phyloP scores from a whole-genome alignment of 2,329 filamentous ascomycete species.

The Setomelanomma holmii region DNA sequence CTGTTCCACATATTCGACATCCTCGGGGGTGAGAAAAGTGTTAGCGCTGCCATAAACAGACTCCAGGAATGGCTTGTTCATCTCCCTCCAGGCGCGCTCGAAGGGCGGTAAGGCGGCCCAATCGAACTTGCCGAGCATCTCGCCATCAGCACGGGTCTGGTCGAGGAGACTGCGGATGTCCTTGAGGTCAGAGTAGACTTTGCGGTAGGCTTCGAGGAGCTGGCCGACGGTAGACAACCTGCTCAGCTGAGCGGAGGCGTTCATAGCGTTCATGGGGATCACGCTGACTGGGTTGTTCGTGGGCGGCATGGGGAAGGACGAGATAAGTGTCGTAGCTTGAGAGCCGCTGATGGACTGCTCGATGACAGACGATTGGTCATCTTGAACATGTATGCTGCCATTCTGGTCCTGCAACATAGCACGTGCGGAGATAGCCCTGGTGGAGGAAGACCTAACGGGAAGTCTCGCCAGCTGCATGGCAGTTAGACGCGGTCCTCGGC shows the following conservation, averaged over 20 bases:
- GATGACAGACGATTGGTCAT: too few species aligned
- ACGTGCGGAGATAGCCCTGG: too few species aligned
- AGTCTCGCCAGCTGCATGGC: not conserved
- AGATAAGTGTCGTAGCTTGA: too few species aligned
- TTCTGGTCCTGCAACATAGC: too few species aligned
- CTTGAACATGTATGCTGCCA: not conserved
- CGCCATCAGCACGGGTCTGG: constrained; percentile 8
- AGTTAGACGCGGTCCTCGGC: not conserved
- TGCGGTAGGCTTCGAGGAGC: not conserved
- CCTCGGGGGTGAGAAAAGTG: constrained; percentile 9
- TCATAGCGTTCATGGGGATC: constrained; percentile 3
- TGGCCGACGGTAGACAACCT: not conserved
- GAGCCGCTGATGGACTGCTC: too few species aligned
- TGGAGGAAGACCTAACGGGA: too few species aligned
- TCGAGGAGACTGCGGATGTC: not conserved
- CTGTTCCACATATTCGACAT: constrained; percentile 21
- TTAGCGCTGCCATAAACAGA: constrained; percentile 25
- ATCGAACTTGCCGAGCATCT: constrained; percentile 9
- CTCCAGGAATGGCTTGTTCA: constrained; percentile 18
- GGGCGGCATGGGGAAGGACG: constrained; percentile 14
- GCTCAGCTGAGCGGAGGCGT: not conserved
- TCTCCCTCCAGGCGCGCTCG: constrained; percentile 26
- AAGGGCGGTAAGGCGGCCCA: constrained; percentile 9
- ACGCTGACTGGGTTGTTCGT: constrained; percentile 10
- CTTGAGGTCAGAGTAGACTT: not conserved